Conservation (phyloP, 2,329 filamentous ascomycete genomes). For the Helotiales sp. region DNA sequence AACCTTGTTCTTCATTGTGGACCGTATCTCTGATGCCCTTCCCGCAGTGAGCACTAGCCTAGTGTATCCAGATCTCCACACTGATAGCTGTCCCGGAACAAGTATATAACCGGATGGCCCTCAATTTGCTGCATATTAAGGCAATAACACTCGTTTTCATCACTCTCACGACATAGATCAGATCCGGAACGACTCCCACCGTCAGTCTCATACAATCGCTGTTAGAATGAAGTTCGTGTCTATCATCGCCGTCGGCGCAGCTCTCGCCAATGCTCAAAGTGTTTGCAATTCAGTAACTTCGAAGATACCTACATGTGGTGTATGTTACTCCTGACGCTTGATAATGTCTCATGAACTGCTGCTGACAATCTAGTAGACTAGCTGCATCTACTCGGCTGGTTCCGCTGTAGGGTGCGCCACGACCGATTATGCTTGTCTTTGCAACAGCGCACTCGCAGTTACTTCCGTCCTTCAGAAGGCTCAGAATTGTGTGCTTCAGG, state of each 20-base stretch:
- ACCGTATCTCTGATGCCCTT: background rate
- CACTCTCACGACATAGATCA: background rate
- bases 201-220: background rate
- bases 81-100: background rate
- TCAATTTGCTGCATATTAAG: background rate
- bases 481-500: background rate
- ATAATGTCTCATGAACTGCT: background rate
- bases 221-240: background rate
- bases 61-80: background rate
- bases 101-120: background rate
- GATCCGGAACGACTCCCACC: background rate
- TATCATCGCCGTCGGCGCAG: background rate
- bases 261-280: background rate
- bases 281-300: background rate
- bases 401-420: conserved; percentile 2
- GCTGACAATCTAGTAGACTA: background rate
- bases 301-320: background rate
- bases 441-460: background rate
- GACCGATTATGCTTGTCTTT: conserved; percentile 8
- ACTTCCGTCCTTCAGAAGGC: background rate
- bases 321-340: background rate
- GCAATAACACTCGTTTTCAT: background rate
- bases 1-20: too few relatives aligned
- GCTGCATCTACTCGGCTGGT: conserved; percentile 6
- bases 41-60: background rate